Conservation (phyloP, 2,329 filamentous ascomycete genomes). For the Penicillium verrucosum region DNA sequence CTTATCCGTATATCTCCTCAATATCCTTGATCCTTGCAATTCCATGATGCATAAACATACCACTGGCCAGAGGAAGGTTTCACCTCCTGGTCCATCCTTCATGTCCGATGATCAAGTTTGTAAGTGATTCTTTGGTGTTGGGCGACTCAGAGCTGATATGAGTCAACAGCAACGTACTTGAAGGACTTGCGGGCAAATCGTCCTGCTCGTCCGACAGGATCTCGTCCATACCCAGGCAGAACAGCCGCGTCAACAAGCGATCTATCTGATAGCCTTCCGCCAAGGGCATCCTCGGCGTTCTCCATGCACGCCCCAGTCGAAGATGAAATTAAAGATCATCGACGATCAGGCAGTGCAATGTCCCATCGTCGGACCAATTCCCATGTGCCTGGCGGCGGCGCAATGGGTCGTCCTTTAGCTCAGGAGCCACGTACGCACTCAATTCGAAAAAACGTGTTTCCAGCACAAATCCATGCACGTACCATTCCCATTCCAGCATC, state of each 20-base stretch:
- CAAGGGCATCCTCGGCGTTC: constrained; percentile 44
- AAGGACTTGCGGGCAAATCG: constrained; percentile 58
- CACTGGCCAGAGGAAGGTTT: constrained; percentile 42
- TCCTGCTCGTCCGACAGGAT: constrained; percentile 57
- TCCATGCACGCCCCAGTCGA: constrained; percentile 33
- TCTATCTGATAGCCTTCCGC: constrained; percentile 32
- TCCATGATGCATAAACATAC: constrained; percentile 40
- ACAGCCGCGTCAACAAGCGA: constrained; percentile 32
- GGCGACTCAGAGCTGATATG: constrained; percentile 6
- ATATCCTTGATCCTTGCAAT: constrained; percentile 11
- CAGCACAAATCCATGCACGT: constrained; percentile 33
- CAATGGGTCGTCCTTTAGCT: constrained; percentile 38
- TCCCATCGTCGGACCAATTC: constrained; percentile 39
- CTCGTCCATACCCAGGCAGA: constrained; percentile 56
- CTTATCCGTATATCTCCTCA: constrained; percentile 6
- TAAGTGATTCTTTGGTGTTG: constrained; percentile 28
- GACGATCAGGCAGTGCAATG: constrained; percentile 41
- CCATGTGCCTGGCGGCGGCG: constrained; percentile 26
- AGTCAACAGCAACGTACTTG: constrained; percentile 54
- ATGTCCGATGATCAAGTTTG: constrained; percentile 49
- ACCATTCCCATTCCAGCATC: constrained; percentile 27
- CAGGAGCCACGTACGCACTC: constrained; percentile 36
- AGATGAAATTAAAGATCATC: constrained; percentile 24
- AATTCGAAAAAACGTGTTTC: constrained; percentile 37
- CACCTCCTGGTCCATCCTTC: constrained; percentile 46